Conservation (phyloP, 1,139 yeast genomes). For the Yamadazyma epiphylla region DNA sequence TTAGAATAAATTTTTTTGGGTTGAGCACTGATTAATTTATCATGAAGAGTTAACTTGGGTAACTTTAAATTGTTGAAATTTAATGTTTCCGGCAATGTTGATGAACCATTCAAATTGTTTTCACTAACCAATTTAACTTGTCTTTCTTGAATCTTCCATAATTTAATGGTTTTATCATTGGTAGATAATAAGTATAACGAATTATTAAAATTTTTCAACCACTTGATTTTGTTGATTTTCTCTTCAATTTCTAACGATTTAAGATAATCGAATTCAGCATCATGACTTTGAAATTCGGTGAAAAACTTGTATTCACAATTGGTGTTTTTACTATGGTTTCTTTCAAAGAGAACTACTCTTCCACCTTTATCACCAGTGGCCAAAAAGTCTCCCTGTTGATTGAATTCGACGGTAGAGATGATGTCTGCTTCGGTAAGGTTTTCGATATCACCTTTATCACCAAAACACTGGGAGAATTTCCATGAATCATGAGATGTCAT, state of each 20-base stretch:
- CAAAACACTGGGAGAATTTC: constrained; percentile 91
- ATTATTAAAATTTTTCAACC: constrained; percentile 87
- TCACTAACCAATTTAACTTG: constrained; percentile 89
- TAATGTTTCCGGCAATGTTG: constrained; percentile 17
- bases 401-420: constrained; percentile 95
- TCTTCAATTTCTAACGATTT: constrained; percentile 97
- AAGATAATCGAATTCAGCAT: constrained; percentile 95
- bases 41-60: constrained; percentile 88
- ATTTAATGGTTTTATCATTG: constrained; percentile 94
- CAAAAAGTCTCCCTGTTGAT: constrained; percentile 87
- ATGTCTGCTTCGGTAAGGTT: constrained; percentile 97
- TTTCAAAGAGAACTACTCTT: constrained; percentile 90
- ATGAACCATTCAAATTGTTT: constrained; percentile 63
- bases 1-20: constrained; percentile 90
- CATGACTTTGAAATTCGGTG: constrained; percentile 97
- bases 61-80: constrained; percentile 49
- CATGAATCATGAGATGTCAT: constrained; percentile 33
- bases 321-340: constrained; percentile 68
- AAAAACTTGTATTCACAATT: constrained; percentile 89
- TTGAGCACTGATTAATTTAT: constrained; percentile 90
- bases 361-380: constrained; percentile 99
- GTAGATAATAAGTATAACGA: constrained; percentile 88
- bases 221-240: constrained; percentile 93
- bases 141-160: constrained; percentile 94
- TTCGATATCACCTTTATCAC: constrained; percentile 96